These are phyloP conservation scores for Babesia divergens DNA, from an alignment of 169 alveolate species.

Conservation along the genomic window DNA sequence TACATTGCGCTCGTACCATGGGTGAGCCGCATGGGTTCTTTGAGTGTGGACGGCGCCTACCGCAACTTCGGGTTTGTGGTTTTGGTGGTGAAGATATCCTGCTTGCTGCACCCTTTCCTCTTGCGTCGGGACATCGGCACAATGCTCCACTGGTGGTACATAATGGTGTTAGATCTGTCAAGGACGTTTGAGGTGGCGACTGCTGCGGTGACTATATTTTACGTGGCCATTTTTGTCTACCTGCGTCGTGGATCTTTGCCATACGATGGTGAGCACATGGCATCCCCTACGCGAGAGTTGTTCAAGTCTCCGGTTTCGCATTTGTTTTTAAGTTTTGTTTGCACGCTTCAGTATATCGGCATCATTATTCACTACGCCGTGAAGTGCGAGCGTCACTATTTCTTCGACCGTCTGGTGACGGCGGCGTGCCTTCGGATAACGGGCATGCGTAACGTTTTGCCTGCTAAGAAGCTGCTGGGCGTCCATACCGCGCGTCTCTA, in stretches of 20 bases:
- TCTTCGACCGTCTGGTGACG: neutral
- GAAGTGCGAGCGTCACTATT: constrained; percentile 5
- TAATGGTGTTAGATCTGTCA: neutral
- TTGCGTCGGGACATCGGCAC: constrained; percentile 8
- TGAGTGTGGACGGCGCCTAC: neutral
- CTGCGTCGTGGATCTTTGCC: neutral
- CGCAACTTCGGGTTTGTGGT: constrained; percentile 5
- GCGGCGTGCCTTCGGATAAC: neutral
- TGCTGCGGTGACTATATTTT: constrained; percentile 7
- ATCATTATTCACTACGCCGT: constrained; percentile 32
- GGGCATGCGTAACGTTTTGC: neutral
- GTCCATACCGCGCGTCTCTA: neutral
- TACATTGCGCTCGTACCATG: constrained; percentile 8
- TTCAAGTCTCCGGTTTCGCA: neutral
- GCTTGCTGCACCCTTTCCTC: constrained; percentile 25
- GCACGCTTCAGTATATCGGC: constrained; percentile 2
- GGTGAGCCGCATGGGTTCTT: neutral
- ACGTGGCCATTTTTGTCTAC: constrained; percentile 3
- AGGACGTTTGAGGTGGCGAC: constrained; percentile 37
- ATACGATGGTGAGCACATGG: no score
- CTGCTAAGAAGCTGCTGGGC: constrained; percentile 1
- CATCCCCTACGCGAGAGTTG: neutral
- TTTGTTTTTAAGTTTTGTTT: neutral
- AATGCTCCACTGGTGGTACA: constrained; percentile 10
- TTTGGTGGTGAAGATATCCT: constrained; percentile 16